phyloP scores from a whole-genome alignment of 306 rosid genomes.

The Ziziphus jujuba region DNA sequence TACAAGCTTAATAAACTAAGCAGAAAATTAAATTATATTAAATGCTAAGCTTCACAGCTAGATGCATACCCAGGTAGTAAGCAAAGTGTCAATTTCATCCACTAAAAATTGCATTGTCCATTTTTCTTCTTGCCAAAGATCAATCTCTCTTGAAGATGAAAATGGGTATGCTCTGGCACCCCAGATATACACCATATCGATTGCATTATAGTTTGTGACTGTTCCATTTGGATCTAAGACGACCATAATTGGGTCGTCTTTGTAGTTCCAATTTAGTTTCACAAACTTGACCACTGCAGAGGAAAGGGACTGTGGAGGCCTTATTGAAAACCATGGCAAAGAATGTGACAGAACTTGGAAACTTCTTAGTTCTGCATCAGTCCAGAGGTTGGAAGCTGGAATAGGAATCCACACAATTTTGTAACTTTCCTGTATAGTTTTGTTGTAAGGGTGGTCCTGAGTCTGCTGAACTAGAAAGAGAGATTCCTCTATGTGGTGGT shows the following conservation, averaged over 20 bases:
- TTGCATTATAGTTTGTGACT: constrained; percentile 45
- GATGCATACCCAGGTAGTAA: constrained; percentile 55
- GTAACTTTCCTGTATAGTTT: constrained; percentile 31
- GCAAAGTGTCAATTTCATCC: constrained; percentile 38
- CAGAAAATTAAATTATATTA: background rate
- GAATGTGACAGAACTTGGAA: constrained; percentile 40
- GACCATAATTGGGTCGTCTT: constrained; percentile 44
- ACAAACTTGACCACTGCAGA: constrained; percentile 39
- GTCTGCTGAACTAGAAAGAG: constrained; percentile 62
- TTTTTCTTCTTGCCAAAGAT: constrained; percentile 51
- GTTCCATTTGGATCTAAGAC: constrained; percentile 57
- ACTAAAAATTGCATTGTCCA: constrained; percentile 51
- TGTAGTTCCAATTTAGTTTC: constrained; percentile 50
- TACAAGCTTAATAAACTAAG: background rate
- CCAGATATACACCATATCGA: constrained; percentile 56
- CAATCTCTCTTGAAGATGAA: constrained; percentile 46
- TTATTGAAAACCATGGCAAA: constrained; percentile 53
- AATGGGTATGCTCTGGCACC: constrained; percentile 53
- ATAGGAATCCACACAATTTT: constrained; percentile 64
- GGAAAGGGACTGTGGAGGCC: constrained; percentile 51
- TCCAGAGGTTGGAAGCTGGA: constrained; percentile 55
- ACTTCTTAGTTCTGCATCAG: constrained; percentile 42
- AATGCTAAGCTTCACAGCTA: background rate
- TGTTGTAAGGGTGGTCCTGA: constrained; percentile 44
- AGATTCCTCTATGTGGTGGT: constrained; percentile 27